These are phyloP conservation scores for Cutaneotrichosporon dermatis DNA, from an alignment of 1,284 basidiomycete species.

Conservation along the genomic window DNA sequence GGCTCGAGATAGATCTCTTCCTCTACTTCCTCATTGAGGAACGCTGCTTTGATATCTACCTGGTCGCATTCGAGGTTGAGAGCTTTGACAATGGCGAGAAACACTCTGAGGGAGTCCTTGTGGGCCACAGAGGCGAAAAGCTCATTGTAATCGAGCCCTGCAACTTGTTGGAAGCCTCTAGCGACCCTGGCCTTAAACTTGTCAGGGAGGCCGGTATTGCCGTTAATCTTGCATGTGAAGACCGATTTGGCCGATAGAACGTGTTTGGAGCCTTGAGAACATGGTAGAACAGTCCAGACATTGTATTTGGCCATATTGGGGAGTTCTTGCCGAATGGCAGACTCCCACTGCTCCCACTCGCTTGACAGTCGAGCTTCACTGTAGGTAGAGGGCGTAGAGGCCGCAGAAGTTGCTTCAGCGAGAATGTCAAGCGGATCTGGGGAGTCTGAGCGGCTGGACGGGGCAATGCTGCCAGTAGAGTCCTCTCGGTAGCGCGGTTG, in stretches of 20 bases:
- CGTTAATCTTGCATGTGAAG: slow-evolving; percentile 16
- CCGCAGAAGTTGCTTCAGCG: too few relatives aligned
- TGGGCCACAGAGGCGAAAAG: slow-evolving; percentile 22
- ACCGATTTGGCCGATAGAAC: slow-evolving; percentile 10
- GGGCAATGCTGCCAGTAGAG: too few relatives aligned
- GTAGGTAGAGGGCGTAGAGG: background rate
- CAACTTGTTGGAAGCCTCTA: slow-evolving; percentile 15
- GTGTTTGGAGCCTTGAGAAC: background rate
- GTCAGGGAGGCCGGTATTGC: slow-evolving; percentile 9
- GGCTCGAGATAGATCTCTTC: slow-evolving; percentile 19
- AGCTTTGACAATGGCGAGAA: slow-evolving; percentile 24
- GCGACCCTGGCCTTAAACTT: slow-evolving; percentile 19
- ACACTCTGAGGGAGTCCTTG: slow-evolving; percentile 25
- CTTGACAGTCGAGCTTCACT: background rate
- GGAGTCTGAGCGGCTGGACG: too few relatives aligned
- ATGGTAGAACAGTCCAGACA: slow-evolving; percentile 13
- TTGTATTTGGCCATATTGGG: slow-evolving; percentile 23
- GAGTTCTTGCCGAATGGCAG: slow-evolving; percentile 19
- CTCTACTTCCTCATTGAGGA: slow-evolving; percentile 15
- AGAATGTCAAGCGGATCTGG: too few relatives aligned
- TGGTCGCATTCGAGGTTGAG: slow-evolving; percentile 26
- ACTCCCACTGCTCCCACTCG: slow-evolving; percentile 15
- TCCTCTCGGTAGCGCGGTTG: too few relatives aligned
- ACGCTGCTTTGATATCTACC: slow-evolving; percentile 25
- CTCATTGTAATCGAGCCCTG: slow-evolving; percentile 23